These are phyloP conservation scores for Jasminum sambac DNA, from an alignment of 257 asterid species.

Conservation along the genomic window DNA sequence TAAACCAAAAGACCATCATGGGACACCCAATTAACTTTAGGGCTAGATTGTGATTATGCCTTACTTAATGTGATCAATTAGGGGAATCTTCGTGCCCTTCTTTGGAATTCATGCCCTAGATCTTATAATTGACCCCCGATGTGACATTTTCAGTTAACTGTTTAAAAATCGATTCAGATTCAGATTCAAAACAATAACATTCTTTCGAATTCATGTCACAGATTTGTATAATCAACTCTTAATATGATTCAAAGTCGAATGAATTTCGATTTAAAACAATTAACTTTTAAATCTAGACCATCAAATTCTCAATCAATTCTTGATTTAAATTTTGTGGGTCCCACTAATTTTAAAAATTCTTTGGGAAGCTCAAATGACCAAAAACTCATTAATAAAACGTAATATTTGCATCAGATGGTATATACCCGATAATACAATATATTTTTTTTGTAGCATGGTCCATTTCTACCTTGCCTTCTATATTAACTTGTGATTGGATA, in stretches of 20 bases:
- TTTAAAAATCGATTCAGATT: not conserved
- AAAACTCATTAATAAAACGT: too few relatives aligned
- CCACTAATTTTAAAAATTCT: too few relatives aligned
- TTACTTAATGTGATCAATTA: not conserved
- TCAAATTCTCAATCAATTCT: not conserved
- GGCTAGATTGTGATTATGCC: conserved; percentile 30
- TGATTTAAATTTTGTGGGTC: too few relatives aligned
- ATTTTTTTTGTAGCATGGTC: not conserved
- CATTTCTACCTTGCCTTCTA: not conserved
- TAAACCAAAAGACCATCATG: conserved; percentile 36
- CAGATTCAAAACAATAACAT: too few relatives aligned
- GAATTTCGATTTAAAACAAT: too few relatives aligned
- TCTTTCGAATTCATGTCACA: too few relatives aligned
- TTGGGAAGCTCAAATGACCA: too few relatives aligned
- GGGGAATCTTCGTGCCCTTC: not conserved
- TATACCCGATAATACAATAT: too few relatives aligned
- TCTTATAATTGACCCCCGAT: not conserved
- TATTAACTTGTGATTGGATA: not conserved
- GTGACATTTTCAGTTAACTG: not conserved
- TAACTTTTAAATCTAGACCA: not conserved
- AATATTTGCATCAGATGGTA: too few relatives aligned
- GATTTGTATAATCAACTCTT: too few relatives aligned
- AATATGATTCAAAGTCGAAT: too few relatives aligned
- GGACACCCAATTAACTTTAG: conserved; percentile 8
- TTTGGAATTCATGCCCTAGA: conserved; percentile 14